Evolutionary conservation across 495 filamentous ascomycete species (phyloP).

Genomic region (Darksidea phi): DNA sequence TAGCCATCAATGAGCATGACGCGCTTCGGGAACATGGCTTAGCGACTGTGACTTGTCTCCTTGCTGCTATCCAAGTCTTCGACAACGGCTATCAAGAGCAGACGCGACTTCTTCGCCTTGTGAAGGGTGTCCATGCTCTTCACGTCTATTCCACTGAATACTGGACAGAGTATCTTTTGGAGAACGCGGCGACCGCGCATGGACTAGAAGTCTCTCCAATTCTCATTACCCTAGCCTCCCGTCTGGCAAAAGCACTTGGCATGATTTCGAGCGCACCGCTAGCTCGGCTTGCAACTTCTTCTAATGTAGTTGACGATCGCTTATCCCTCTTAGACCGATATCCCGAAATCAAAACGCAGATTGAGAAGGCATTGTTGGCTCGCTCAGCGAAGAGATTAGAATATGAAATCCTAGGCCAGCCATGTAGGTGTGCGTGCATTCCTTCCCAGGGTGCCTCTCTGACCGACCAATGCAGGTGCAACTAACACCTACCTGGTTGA

Average conservation of each 20-base stretch:
- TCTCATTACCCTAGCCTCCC: neutral
- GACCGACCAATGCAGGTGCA: neutral
- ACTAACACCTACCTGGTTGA: neutral
- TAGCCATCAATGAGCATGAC: neutral
- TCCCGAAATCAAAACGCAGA: neutral
- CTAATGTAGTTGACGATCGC: neutral
- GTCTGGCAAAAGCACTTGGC: neutral
- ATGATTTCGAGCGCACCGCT: neutral
- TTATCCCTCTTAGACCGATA: neutral
- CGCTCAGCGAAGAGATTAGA: neutral
- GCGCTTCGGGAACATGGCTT: neutral
- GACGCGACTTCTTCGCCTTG: neutral
- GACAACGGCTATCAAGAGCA: neutral
- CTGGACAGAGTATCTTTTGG: constrained; percentile 10
- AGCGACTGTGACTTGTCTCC: constrained; percentile 1
- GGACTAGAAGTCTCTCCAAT: neutral
- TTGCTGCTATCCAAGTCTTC: neutral
- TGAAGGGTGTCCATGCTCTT: constrained; percentile 13
- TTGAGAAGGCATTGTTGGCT: neutral
- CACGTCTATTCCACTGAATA: constrained; percentile 12
- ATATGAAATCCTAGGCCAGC: neutral
- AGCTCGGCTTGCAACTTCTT: neutral
- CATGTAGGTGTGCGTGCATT: neutral
- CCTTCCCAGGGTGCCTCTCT: neutral
- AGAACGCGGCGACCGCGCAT: neutral